These are phyloP conservation scores for Agaricus blazei DNA, from an alignment of 768 basidiomycete species.

Conservation along the genomic window DNA sequence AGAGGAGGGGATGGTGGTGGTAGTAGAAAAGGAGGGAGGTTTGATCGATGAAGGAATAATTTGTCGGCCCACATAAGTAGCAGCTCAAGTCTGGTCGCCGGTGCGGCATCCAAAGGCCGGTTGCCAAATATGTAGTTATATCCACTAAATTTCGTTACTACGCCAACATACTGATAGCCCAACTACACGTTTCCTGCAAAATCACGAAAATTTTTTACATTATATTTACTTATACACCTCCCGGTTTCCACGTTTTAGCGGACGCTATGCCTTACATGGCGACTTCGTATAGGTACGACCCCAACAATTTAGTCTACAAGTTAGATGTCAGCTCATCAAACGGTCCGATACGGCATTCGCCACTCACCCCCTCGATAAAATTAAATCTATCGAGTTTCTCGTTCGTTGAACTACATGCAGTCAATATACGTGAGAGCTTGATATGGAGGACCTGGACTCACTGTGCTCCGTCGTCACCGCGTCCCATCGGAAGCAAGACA, in stretches of 20 bases:
- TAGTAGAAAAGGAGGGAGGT: constrained; percentile 10
- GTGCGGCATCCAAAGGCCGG: background rate
- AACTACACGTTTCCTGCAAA: background rate
- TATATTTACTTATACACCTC: background rate
- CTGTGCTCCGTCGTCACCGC: constrained; percentile 94
- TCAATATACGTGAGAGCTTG: background rate
- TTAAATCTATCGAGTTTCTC: constrained; percentile 92
- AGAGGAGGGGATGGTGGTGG: constrained; percentile 50
- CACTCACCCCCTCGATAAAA: constrained; percentile 76
- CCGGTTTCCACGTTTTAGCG: background rate
- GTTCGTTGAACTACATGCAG: constrained; percentile 67
- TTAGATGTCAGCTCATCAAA: background rate
- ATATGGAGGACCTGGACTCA: constrained; percentile 31
- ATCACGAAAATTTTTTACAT: no score
- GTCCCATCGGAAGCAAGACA: constrained; percentile 85
- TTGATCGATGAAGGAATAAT: background rate
- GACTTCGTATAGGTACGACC: constrained; percentile 78
- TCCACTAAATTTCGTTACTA: background rate
- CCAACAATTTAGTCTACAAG: constrained; percentile 64
- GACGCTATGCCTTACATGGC: constrained; percentile 17
- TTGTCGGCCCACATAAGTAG: no score
- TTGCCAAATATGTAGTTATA: background rate
- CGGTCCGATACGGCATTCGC: background rate
- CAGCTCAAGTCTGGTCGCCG: background rate
- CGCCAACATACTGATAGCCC: background rate